These are phyloP conservation scores for Ogataea nakhonphanomensis DNA, from an alignment of 805 yeast species.

Conservation along the genomic window DNA sequence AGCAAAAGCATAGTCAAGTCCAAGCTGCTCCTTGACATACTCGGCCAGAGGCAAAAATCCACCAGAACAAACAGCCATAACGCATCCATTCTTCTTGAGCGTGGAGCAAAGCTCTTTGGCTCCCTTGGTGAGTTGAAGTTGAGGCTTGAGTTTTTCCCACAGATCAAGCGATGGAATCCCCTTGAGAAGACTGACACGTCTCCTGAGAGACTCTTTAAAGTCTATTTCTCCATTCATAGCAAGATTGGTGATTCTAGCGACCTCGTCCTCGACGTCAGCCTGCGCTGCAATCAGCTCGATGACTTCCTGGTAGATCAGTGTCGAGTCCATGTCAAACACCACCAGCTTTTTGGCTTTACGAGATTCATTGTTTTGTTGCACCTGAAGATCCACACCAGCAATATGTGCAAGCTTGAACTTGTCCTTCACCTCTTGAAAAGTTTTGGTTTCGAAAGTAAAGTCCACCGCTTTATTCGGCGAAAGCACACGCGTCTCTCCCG, in stretches of 20 bases:
- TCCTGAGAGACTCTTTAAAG: constrained; percentile 72
- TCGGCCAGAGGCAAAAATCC: constrained; percentile 90
- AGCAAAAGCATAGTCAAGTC: constrained; percentile 86
- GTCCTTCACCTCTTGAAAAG: constrained; percentile 17
- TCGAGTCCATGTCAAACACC: constrained; percentile 97
- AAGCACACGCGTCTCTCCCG: constrained; percentile 25
- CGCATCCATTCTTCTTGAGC: constrained; percentile 58
- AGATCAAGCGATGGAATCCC: constrained; percentile 73
- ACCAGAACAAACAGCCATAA: constrained; percentile 87
- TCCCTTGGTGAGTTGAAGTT: constrained; percentile 80
- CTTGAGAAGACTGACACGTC: constrained; percentile 73
- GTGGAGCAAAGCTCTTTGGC: constrained; percentile 66
- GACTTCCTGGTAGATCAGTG: constrained; percentile 92
- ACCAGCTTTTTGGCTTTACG: constrained; percentile 53
- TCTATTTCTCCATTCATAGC: constrained; percentile 98
- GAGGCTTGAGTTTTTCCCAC: constrained; percentile 73
- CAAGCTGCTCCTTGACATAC: constrained; percentile 61
- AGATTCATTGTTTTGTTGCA: constrained; percentile 34
- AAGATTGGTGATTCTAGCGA: constrained; percentile 81
- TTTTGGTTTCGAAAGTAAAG: constrained; percentile 23
- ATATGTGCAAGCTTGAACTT: constrained; percentile 26
- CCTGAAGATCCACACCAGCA: constrained; percentile 38
- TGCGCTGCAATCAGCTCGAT: constrained; percentile 93
- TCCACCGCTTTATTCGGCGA: constrained; percentile 40
- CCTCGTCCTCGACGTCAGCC: constrained; percentile 86